Conservation (phyloP, 2,329 filamentous ascomycete genomes). For the Ceratocystis colombiana region DNA sequence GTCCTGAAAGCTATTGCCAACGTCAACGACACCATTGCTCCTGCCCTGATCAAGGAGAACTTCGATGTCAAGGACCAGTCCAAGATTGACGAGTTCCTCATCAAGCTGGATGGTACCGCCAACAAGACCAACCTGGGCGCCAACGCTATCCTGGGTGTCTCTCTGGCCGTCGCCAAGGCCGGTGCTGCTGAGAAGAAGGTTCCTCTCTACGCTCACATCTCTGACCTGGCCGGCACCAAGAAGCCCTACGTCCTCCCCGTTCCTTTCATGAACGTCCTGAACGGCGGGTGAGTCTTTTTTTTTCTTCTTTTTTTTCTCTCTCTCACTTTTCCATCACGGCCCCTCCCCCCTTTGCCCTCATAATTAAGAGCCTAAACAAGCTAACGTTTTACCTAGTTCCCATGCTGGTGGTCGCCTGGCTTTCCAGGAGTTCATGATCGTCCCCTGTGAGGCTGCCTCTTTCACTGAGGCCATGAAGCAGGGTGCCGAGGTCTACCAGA, state of each 20-base stretch:
- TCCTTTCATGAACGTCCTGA: slow-evolving; percentile 89
- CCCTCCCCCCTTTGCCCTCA: background rate
- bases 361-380: background rate
- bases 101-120: slow-evolving; percentile 69
- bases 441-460: slow-evolving; percentile 70
- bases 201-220: slow-evolving; percentile 79
- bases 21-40: slow-evolving; percentile 72
- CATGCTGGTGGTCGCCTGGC: slow-evolving; percentile 93
- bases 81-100: slow-evolving; percentile 74
- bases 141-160: slow-evolving; percentile 81
- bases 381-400: slow-evolving; percentile 47
- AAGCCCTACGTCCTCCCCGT: slow-evolving; percentile 85
- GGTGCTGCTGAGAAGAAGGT: slow-evolving; percentile 80
- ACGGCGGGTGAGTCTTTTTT: slow-evolving; percentile 49
- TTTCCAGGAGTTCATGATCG: slow-evolving; percentile 96
- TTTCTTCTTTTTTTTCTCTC: background rate
- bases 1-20: slow-evolving; percentile 78
- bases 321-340: background rate
- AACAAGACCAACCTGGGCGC: slow-evolving; percentile 85
- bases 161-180: slow-evolving; percentile 75
- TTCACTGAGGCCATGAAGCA: slow-evolving; percentile 96
- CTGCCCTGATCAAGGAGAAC: slow-evolving; percentile 70
- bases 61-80: slow-evolving; percentile 80
- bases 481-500: slow-evolving; percentile 96
- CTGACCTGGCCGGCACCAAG: slow-evolving; percentile 79